These are phyloP conservation scores for Parmelia sp. DNA, from an alignment of 495 filamentous ascomycete genomes.

Conservation along the genomic window DNA sequence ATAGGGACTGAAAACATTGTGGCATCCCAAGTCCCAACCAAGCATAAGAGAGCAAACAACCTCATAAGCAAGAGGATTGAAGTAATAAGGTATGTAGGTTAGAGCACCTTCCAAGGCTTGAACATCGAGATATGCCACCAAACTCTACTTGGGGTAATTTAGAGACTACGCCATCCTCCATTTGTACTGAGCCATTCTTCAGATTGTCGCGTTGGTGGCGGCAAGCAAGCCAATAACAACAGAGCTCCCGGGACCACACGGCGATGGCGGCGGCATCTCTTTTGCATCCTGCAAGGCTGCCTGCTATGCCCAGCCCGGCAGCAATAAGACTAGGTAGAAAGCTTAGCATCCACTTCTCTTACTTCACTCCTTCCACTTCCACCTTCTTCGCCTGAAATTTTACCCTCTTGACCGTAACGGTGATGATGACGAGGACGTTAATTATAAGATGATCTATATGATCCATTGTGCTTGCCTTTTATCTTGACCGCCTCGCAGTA, in stretches of 20 bases:
- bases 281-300: conserved; percentile 2
- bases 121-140: too few species aligned
- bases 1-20: background rate
- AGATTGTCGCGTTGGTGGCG: background rate
- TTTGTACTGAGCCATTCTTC: too few species aligned
- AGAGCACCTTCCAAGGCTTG: too few species aligned
- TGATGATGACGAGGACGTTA: background rate
- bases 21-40: too few species aligned
- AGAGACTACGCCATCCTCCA: too few species aligned
- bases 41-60: too few species aligned
- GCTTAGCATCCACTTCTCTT: conserved; percentile 9
- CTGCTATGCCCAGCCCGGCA: background rate
- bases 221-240: background rate
- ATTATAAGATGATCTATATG: conserved; percentile 3
- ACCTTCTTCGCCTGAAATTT: background rate
- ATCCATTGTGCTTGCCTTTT: background rate
- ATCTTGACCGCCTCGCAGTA: background rate
- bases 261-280: background rate
- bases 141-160: too few species aligned
- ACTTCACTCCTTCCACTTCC: background rate
- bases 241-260: background rate
- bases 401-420: background rate
- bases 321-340: background rate
- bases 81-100: too few species aligned
- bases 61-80: too few species aligned